phyloP scores from a whole-genome alignment of 1,284 basidiomycete genomes.

The Meripilus lineatus region DNA sequence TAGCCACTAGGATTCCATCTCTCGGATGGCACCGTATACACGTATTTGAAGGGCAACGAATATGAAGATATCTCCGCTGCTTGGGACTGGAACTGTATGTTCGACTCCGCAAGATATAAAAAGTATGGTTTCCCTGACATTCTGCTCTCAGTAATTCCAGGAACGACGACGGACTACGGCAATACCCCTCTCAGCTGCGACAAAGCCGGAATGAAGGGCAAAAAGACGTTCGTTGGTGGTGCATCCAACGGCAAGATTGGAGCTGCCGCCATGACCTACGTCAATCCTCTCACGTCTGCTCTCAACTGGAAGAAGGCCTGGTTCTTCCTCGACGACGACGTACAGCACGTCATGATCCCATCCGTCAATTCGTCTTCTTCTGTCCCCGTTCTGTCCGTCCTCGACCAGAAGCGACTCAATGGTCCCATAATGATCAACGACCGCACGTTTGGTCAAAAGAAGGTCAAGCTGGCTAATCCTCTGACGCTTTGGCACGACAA shows the following conservation, averaged over 20 bases:
- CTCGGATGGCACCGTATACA: constrained; percentile 59
- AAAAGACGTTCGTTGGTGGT: constrained; percentile 58
- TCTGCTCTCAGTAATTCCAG: constrained; percentile 45
- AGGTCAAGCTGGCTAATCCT: constrained; percentile 29
- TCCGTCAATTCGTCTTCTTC: constrained; percentile 39
- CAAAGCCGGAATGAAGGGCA: constrained; percentile 32
- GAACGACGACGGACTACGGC: constrained; percentile 58
- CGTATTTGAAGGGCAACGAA: constrained; percentile 58
- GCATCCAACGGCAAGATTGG: constrained; percentile 52
- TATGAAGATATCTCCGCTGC: constrained; percentile 64
- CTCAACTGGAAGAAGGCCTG: constrained; percentile 64
- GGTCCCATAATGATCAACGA: constrained; percentile 44
- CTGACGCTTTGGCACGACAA: constrained; percentile 52
- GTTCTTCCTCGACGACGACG: constrained; percentile 64
- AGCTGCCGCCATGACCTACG: constrained; percentile 55
- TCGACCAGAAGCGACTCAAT: constrained; percentile 53
- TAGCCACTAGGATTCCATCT: constrained; percentile 64
- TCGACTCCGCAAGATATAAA: neutral
- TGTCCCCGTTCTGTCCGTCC: constrained; percentile 53
- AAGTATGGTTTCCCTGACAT: neutral
- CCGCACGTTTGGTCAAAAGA: constrained; percentile 11
- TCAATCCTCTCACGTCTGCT: constrained; percentile 51
- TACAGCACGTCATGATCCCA: constrained; percentile 58
- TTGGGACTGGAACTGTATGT: constrained; percentile 65
- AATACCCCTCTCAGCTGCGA: constrained; percentile 45